Percentiles rank a stretch among this genome's conserved stretches.
Conservation (phyloP, 1,284 basidiomycete species). For the Grifola frondosa region DNA sequence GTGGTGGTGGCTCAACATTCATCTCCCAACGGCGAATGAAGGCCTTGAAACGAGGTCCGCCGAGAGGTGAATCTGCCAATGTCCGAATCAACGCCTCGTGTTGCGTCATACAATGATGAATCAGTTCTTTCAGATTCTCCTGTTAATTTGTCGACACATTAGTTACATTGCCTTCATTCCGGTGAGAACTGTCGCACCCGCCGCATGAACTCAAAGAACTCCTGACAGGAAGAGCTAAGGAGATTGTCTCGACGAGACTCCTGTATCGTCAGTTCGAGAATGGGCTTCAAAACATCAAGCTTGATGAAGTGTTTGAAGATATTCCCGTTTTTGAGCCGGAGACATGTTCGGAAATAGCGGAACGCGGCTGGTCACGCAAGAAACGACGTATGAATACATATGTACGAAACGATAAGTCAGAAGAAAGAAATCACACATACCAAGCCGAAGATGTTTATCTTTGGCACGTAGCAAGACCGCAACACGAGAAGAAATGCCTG, state of each 20-base stretch:
- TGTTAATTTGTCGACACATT: slow-evolving; percentile 31
- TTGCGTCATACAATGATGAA: slow-evolving; percentile 81
- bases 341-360: slow-evolving; percentile 86
- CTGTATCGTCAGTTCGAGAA: slow-evolving; percentile 78
- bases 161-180: slow-evolving; percentile 6
- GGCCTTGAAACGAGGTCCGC: slow-evolving; percentile 68
- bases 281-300: slow-evolving; percentile 79
- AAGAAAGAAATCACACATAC: slow-evolving; percentile 44
- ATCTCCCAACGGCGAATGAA: slow-evolving; percentile 87
- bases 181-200: slow-evolving; percentile 48
- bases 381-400: slow-evolving; percentile 2
- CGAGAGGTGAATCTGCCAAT: slow-evolving; percentile 61
- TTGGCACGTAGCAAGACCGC: slow-evolving; percentile 78
- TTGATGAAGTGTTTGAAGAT: slow-evolving; percentile 85
- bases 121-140: slow-evolving; percentile 87
- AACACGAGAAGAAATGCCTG: slow-evolving; percentile 70
- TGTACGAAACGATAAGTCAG: not conserved
- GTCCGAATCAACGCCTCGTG: slow-evolving; percentile 67
- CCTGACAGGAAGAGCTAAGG: slow-evolving; percentile 91
- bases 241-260: slow-evolving; percentile 91
- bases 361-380: slow-evolving; percentile 77
- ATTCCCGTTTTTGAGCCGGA: slow-evolving; percentile 86
- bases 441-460: slow-evolving; percentile 90
- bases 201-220: slow-evolving; percentile 90
- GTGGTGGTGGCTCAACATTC: slow-evolving; percentile 82